Conservation (phyloP, 2,329 filamentous ascomycete genomes). For the Monosporascus sp. region DNA sequence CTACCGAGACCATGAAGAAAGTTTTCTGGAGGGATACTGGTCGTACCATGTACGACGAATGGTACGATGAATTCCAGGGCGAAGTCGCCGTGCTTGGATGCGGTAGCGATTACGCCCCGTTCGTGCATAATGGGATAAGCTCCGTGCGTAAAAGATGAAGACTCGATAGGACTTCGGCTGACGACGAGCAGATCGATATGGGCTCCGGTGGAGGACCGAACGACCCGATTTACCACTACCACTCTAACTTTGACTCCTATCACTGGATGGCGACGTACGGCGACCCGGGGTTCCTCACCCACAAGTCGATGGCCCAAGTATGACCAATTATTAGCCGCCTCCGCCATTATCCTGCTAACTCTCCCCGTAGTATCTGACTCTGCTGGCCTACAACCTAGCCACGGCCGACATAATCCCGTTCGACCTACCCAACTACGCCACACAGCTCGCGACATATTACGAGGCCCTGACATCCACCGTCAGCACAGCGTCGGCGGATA, state of each 20-base stretch:
- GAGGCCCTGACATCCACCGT: slow-evolving; percentile 30
- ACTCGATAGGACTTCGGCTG: slow-evolving; percentile 21
- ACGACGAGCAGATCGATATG: slow-evolving; percentile 47
- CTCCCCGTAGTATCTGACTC: slow-evolving; percentile 29
- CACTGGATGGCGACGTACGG: slow-evolving; percentile 79
- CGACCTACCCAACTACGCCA: slow-evolving; percentile 35
- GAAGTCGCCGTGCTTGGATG: slow-evolving; percentile 55
- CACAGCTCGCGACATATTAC: slow-evolving; percentile 34
- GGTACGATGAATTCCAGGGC: slow-evolving; percentile 36
- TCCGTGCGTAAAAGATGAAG: slow-evolving; percentile 30
- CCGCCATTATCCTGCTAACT: not conserved
- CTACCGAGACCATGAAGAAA: slow-evolving; percentile 56
- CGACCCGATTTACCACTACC: slow-evolving; percentile 67
- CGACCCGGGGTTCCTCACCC: slow-evolving; percentile 60
- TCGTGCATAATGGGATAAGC: slow-evolving; percentile 50
- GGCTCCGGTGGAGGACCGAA: slow-evolving; percentile 39
- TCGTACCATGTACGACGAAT: slow-evolving; percentile 35
- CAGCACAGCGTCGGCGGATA: slow-evolving; percentile 23
- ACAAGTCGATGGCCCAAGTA: slow-evolving; percentile 52
- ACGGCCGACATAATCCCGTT: slow-evolving; percentile 34
- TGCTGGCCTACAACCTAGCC: slow-evolving; percentile 35
- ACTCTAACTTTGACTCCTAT: slow-evolving; percentile 80
- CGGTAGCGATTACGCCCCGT: slow-evolving; percentile 64
- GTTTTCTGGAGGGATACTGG: slow-evolving; percentile 53
- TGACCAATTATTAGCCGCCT: slow-evolving; percentile 9